These are phyloP conservation scores for Pseudogymnoascus sp. DNA, from an alignment of 2,329 filamentous ascomycete genomes.

Conservation along the genomic window DNA sequence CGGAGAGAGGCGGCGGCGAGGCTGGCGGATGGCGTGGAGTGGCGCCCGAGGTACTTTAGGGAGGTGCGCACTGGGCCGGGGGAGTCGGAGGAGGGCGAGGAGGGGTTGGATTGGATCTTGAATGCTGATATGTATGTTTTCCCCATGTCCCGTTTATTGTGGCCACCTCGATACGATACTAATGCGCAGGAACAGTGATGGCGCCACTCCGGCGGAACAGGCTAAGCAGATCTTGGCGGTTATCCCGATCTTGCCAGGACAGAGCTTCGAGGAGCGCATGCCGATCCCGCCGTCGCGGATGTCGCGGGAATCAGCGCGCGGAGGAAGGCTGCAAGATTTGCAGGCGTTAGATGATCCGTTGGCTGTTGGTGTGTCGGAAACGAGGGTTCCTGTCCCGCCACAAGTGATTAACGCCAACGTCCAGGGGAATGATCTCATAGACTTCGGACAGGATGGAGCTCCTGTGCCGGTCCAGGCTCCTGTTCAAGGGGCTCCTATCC, in stretches of 20 bases:
- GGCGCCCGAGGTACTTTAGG: constrained; percentile 82
- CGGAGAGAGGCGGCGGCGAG: constrained; percentile 78
- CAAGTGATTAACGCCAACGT: neutral
- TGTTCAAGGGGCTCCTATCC: neutral
- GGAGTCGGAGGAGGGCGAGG: constrained; percentile 68
- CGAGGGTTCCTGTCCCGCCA: neutral
- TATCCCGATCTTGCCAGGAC: constrained; percentile 74
- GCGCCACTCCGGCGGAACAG: constrained; percentile 57
- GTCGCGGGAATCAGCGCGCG: constrained; percentile 10
- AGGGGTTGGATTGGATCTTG: constrained; percentile 92
- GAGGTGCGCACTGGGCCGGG: constrained; percentile 61
- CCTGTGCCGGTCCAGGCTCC: neutral
- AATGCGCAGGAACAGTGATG: constrained; percentile 40
- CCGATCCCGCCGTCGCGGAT: constrained; percentile 38
- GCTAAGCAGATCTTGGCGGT: constrained; percentile 78
- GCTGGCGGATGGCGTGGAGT: constrained; percentile 70
- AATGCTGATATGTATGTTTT: constrained; percentile 67
- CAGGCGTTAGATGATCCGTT: constrained; percentile 5
- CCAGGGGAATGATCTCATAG: constrained; percentile 41
- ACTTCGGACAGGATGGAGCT: constrained; percentile 42
- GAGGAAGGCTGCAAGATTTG: constrained; percentile 16
- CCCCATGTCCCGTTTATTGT: neutral
- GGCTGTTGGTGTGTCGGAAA: neutral
- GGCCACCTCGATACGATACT: neutral
- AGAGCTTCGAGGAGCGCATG: constrained; percentile 48